Base-by-base conservation (phyloP, 306 rosid species). In the Prunus mume region DNA sequence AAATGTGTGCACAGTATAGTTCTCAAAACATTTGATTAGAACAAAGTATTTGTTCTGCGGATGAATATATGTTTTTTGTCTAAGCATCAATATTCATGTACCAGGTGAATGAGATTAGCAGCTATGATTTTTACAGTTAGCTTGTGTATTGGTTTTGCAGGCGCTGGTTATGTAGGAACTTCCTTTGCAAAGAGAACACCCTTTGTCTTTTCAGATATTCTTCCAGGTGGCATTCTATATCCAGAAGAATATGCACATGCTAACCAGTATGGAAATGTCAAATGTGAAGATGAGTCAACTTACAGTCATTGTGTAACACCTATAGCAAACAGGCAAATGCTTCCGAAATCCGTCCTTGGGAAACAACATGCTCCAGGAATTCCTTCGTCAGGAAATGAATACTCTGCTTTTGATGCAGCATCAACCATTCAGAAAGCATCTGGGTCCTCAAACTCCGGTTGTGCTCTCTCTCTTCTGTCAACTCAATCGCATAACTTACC, bases 391-490 rank as follows among this genome's bases (percentile, higher is more conserved):
- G 80, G 73, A 64, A 58, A 72, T 63, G 80, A 73, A 30, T 46
- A 69, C 69, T 77, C 24, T n/a, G 7, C 22, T 66, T 74, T 45
- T 41, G 56, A 60, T 72, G 45, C 51, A 30, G 60, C 79, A 13
- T 62, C 85, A 64, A 22, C 67, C 17, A 3, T 45, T 72, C 91
- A 86, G 69, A 88, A 85, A 71, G 60, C 68, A 74, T 78, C 87
- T n/a, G 82, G 81, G 72, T 60, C 69, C 62, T 68, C 87, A 52
- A 65, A 78, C 68, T 58, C 81, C 14, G 30, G 81, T 62, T 60
- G 87, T 88, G 97, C 90, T 92, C 93, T 88, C 96, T 92, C 97
- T 92, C 97, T 92, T 90, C 96, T 92, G 96, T 90, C 97, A 92
- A 75, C 83, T 74, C 93, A 83, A 77, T 81, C 93, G 46, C 88